Evolutionary conservation across 2,329 filamentous ascomycete species (phyloP), one percentile per base, ranked within the genome.

Genomic region (Fusarium mexicanum): DNA sequence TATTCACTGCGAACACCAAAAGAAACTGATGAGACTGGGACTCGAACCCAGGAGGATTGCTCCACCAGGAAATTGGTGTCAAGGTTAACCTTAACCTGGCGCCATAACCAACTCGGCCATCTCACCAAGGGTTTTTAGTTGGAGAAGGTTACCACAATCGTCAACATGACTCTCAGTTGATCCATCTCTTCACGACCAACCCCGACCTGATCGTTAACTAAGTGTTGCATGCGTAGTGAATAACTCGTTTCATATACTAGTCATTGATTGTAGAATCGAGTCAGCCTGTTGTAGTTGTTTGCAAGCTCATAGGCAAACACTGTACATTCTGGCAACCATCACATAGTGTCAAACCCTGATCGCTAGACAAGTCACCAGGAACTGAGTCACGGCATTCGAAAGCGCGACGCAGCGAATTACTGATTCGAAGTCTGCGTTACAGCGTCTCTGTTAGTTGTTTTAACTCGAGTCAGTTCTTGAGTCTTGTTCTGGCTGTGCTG

Each of bases 71-170:
- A 70, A 71, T 66, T 66, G 60, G 60, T 70, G 67, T 71, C 55
- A 70, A 70, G 66, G 67, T 70, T 69, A 37, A 70, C 67, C 67
- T 70, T 70, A 70, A 70, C 67, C 67, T 70, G 67, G 67, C 67
- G 67, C 67, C 67, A 70, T 70, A 70, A 70, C 67, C 67, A 70
- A 70, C 67, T 70, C 67, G 67, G 67, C 67, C 67, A 70, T 70
- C 67, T 70, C 67, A 70, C 67, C 67, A 60, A 70, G 47, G 12
- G 47, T 53, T 60, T n/a, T 54, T 38, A 18, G 37, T 53, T 70
- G 8, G 40, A 0, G 0, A 17, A 2, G 0, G 0, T 0, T 0
- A 0, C 2, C 1, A 2, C 2, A 18, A n/a, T 26, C 4, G 2
- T 7, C 1, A 22, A 2, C 0, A 47, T 33, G 24, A 48, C 0